Percentiles rank a stretch among this genome's conserved stretches.
These are phyloP conservation scores for Backusella macrospora DNA, from an alignment of 192 early-diverging fungal genomes.

Conservation along the genomic window DNA sequence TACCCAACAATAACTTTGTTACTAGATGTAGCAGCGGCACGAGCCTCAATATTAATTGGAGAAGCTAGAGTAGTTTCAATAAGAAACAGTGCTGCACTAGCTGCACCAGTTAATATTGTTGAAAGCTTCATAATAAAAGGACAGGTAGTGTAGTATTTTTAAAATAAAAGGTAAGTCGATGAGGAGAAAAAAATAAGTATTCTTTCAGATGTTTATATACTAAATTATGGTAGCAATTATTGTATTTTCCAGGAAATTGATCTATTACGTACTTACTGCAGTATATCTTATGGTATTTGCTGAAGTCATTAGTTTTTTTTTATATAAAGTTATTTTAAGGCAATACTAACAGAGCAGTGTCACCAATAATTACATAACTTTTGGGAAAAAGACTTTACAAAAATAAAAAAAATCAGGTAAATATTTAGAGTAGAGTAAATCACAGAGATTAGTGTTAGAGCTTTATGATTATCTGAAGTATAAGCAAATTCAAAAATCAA, in stretches of 20 bases:
- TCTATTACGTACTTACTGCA: not conserved
- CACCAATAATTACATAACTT: constrained; percentile 2
- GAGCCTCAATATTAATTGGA: constrained; percentile 2
- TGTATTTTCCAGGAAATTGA: not conserved
- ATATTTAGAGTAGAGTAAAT: not conserved
- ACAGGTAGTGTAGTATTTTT: not conserved
- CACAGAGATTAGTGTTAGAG: not conserved
- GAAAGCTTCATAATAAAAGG: constrained; percentile 16
- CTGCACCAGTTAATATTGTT: constrained; percentile 15
- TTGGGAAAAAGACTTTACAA: not conserved
- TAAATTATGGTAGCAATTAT: not conserved
- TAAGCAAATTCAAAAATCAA: not conserved
- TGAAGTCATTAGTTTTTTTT: not conserved
- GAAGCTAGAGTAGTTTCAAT: not conserved
- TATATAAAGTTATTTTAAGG: not conserved
- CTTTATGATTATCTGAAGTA: not conserved
- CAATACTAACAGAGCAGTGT: not conserved
- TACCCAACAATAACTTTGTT: constrained; percentile 30
- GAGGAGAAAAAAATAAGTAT: not conserved
- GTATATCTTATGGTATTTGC: not conserved
- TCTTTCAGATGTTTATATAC: not conserved
- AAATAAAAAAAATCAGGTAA: not conserved
- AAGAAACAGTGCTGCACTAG: constrained; percentile 22
- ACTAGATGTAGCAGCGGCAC: constrained; percentile 7
- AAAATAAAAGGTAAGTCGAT: not conserved